Base-by-base conservation (phyloP, 495 filamentous ascomycete species). In the Neurospora discreta region DNA sequence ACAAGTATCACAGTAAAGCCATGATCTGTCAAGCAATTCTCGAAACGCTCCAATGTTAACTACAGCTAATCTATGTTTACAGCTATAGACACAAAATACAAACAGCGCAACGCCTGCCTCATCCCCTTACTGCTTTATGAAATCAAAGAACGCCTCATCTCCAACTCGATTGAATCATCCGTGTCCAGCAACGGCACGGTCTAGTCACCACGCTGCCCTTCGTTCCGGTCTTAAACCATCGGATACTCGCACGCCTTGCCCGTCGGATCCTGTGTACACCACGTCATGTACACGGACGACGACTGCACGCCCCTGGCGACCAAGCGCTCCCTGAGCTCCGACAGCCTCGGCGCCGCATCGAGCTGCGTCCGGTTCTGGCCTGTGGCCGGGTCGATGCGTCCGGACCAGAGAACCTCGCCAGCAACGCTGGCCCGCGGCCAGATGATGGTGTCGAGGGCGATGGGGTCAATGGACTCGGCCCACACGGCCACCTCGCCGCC, bases 401-500 rank as follows among this genome's bases (percentile, higher is more conserved):
- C 92, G 39, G 86, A 89, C 92, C 92, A 95, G 39, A 94, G 82
- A 10, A 93, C 89, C 80, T 94, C 92, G 46, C 84, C 92, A 0
- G 89, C 91, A 8, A 90, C 92, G 71, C 83, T 84, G 1, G 86
- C 86, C 11, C 92, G 84, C n/a, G 92, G 92, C 92, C 92, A 95
- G 0, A 93, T 78, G 81, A 91, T 88, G 69, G 79, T 76, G 79
- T 94, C 92, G 4, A 94, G 74, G 73, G 87, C 93, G 38, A 86
- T 81, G 0, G 87, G 77, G 76, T 95, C 92, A 38, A 90, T 93
- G 71, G 91, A 88, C 81, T 95, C 92, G 74, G 84, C 86, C 92
- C 92, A 95, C 36, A 92, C 87, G 73, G 90, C 89, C 20, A 90
- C 87, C 77, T 95, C 92, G 11, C 91, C 93, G 36, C 92, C 92